phyloP scores from a whole-genome alignment of 2,329 filamentous ascomycete species.

The Podosphaera fusca region DNA sequence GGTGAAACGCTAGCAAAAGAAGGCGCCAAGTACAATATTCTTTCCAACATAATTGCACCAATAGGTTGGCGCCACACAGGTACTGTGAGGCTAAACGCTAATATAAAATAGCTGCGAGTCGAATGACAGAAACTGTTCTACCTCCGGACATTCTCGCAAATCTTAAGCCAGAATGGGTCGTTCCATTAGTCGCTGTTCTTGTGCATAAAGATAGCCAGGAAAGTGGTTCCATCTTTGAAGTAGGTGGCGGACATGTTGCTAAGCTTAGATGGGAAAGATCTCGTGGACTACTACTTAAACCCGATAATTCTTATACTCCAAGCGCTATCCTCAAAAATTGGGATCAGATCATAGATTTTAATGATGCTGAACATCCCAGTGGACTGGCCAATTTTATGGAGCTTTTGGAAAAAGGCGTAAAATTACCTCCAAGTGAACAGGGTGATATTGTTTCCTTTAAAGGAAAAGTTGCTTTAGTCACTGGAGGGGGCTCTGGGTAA shows the following conservation, averaged over 20 bases:
- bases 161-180: conserved; percentile 72
- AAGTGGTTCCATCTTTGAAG: conserved; percentile 79
- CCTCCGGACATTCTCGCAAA: conserved; percentile 69
- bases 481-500: conserved; percentile 62
- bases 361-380: conserved; percentile 55
- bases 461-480: conserved; percentile 68
- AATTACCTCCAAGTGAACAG: conserved; percentile 47
- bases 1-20: conserved; percentile 96
- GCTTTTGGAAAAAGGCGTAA: conserved; percentile 62
- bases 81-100: conserved; percentile 4
- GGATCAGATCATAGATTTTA: conserved; percentile 72
- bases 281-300: conserved; percentile 68
- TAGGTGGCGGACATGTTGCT: conserved; percentile 73
- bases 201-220: conserved; percentile 67
- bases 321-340: conserved; percentile 75
- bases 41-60: conserved; percentile 83
- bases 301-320: conserved; percentile 70
- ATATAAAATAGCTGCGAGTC: conserved; percentile 44
- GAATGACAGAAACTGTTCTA: conserved; percentile 92
- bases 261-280: conserved; percentile 93
- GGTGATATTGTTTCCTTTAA: conserved; percentile 60
- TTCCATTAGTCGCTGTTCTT: conserved; percentile 73
- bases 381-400: conserved; percentile 75
- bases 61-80: conserved; percentile 23
- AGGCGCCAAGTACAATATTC: conserved; percentile 92